A percentile compares a stretch with the other conserved stretches of the same genome.
phyloP scores from a whole-genome alignment of 805 yeast genomes.

The Alloascoidea africana region DNA sequence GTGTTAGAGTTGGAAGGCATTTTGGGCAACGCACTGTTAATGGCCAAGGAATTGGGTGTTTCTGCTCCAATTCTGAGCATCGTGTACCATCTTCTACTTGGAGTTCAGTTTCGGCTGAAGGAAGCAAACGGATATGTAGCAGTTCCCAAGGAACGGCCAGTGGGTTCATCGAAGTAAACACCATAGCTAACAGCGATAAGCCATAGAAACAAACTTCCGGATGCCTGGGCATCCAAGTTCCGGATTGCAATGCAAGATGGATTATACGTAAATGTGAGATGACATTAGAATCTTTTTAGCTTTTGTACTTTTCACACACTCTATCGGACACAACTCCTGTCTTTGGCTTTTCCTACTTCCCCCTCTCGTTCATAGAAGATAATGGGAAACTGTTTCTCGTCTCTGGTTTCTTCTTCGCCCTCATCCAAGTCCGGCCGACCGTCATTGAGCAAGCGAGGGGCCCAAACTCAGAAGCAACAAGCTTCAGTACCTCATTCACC shows the following conservation, averaged over 20 bases:
- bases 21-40: conserved; percentile 44
- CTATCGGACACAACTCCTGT: too few species aligned
- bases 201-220: neutral
- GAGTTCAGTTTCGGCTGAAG: conserved; percentile 45
- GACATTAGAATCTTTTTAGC: neutral
- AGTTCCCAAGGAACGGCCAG: conserved; percentile 28
- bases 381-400: conserved; percentile 1
- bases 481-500: neutral
- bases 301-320: too few species aligned
- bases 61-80: conserved; percentile 43
- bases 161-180: neutral
- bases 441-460: too few species aligned
- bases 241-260: neutral
- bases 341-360: too few species aligned
- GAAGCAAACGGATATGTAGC: conserved; percentile 34
- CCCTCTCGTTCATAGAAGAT: too few species aligned
- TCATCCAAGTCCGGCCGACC: too few species aligned
- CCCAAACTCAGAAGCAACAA: neutral
- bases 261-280: neutral
- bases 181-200: neutral
- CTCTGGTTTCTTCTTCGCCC: too few species aligned
- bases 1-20: conserved; percentile 61
- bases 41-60: conserved; percentile 32
- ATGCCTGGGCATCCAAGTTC: neutral
- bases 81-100: conserved; percentile 41